phyloP scores from a whole-genome alignment of 768 basidiomycete species.

The Clathrus columnatus region DNA sequence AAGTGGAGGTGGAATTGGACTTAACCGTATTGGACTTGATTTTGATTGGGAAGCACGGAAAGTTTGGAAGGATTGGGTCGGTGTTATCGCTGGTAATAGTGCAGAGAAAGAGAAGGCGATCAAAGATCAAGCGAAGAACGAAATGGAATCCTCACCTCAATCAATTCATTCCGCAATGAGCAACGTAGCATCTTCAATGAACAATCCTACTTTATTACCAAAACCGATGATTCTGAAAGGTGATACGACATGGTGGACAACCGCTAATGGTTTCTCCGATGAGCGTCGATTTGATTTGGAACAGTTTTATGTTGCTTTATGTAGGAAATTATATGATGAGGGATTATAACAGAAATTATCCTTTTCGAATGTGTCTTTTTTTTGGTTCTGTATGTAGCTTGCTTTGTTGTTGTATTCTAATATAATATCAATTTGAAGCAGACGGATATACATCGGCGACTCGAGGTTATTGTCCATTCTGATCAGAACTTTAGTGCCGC shows the following conservation, averaged over 20 bases:
- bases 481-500: too few species aligned
- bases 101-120: conserved; percentile 20
- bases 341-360: conserved; percentile 47
- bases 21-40: neutral
- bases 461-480: too few species aligned
- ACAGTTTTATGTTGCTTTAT: conserved; percentile 80
- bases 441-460: too few species aligned
- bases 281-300: conserved; percentile 71
- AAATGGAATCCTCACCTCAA: neutral
- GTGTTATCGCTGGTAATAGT: neutral
- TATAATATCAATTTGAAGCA: too few species aligned
- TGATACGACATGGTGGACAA: too few species aligned
- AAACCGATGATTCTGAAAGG: neutral
- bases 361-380: too few species aligned
- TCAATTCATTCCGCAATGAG: neutral
- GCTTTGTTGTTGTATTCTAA: too few species aligned
- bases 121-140: conserved; percentile 5
- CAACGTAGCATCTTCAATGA: too few species aligned
- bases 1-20: conserved; percentile 11
- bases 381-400: neutral
- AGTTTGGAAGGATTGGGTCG: conserved; percentile 22
- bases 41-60: conserved; percentile 25
- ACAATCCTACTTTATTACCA: too few species aligned
- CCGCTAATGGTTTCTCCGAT: conserved; percentile 37
- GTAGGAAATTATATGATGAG: conserved; percentile 87